Conservation (phyloP, 2,329 filamentous ascomycete genomes). For the Ceratocystis harringtonii region DNA sequence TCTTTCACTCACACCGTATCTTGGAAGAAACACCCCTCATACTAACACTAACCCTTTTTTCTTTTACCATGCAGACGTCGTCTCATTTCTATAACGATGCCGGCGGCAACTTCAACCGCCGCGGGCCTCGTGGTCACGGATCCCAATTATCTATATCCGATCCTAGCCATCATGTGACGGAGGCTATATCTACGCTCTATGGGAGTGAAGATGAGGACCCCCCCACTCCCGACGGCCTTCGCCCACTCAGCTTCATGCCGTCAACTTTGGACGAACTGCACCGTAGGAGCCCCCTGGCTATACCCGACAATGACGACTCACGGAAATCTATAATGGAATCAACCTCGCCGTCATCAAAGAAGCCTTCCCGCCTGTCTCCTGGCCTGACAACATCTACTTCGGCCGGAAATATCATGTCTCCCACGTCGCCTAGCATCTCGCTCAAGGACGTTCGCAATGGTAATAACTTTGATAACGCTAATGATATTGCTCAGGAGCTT, state of each 20-base stretch:
- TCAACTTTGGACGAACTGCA: slow-evolving; percentile 15
- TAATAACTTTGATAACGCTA: slow-evolving; percentile 73
- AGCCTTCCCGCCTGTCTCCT: slow-evolving; percentile 27
- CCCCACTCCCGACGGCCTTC: slow-evolving; percentile 27
- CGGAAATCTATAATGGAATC: slow-evolving; percentile 32
- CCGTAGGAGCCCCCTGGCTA: slow-evolving; percentile 20
- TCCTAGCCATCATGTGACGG: slow-evolving; percentile 84
- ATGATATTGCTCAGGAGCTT: slow-evolving; percentile 78
- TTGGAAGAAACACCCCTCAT: background rate
- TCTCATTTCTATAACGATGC: slow-evolving; percentile 40
- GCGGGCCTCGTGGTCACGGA: slow-evolving; percentile 36
- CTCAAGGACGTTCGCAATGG: slow-evolving; percentile 42
- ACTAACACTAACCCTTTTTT: slow-evolving; percentile 19
- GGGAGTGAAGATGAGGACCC: slow-evolving; percentile 55
- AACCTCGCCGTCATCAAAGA: slow-evolving; percentile 29
- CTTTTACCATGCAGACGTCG: slow-evolving; percentile 34
- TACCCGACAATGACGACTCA: slow-evolving; percentile 24
- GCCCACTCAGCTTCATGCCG: slow-evolving; percentile 59
- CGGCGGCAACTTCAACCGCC: slow-evolving; percentile 41
- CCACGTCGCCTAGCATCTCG: slow-evolving; percentile 38
- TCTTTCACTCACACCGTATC: background rate
- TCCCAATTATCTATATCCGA: slow-evolving; percentile 60
- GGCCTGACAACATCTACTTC: slow-evolving; percentile 24
- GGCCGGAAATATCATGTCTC: slow-evolving; percentile 23
- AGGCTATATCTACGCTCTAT: slow-evolving; percentile 84